A percentile compares a stretch with the other conserved stretches of the same genome.
Evolutionary conservation across 2,329 filamentous ascomycete species (phyloP).

Genomic region (Epichloe hybrida): DNA sequence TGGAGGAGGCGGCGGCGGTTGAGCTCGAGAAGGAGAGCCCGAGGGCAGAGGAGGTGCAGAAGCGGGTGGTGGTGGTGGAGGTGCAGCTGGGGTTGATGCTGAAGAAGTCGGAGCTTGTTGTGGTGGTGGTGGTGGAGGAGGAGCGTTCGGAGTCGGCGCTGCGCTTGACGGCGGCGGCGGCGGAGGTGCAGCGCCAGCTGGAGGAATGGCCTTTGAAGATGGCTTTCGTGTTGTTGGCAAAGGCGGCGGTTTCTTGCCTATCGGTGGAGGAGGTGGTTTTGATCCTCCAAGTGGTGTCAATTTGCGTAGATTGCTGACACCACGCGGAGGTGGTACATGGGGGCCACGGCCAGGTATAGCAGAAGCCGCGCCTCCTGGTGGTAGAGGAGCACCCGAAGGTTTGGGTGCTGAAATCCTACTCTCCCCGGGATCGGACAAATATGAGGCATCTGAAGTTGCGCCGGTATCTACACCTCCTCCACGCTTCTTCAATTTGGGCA

Average conservation of each 20-base stretch:
- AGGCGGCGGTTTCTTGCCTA: slow-evolving; percentile 62
- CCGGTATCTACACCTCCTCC: slow-evolving; percentile 68
- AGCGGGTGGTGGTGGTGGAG: slow-evolving; percentile 24
- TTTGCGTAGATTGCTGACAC: slow-evolving; percentile 41
- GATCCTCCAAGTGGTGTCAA: slow-evolving; percentile 26
- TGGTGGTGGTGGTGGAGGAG: slow-evolving; percentile 26
- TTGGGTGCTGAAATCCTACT: slow-evolving; percentile 21
- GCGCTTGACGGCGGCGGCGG: slow-evolving; percentile 21
- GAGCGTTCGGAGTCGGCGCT: slow-evolving; percentile 28
- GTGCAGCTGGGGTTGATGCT: slow-evolving; percentile 22
- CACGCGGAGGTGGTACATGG: slow-evolving; percentile 29
- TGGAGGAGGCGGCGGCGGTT: slow-evolving; percentile 15
- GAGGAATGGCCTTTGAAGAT: slow-evolving; percentile 23
- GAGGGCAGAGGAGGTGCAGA: slow-evolving; percentile 6
- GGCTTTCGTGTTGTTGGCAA: slow-evolving; percentile 48
- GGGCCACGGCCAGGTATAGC: slow-evolving; percentile 36
- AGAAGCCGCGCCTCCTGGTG: slow-evolving; percentile 46
- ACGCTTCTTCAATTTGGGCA: slow-evolving; percentile 85
- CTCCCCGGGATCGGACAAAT: slow-evolving; percentile 59
- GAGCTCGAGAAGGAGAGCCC: slow-evolving; percentile 24
- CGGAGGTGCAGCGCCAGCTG: slow-evolving; percentile 22
- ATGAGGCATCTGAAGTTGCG: slow-evolving; percentile 46
- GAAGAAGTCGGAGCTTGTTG: slow-evolving; percentile 31
- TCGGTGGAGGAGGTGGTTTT: slow-evolving; percentile 54
- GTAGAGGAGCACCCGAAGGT: slow-evolving; percentile 43